These are phyloP conservation scores for Debaryomycetaceae sp. DNA, from an alignment of 1,139 yeast species.

Conservation along the genomic window DNA sequence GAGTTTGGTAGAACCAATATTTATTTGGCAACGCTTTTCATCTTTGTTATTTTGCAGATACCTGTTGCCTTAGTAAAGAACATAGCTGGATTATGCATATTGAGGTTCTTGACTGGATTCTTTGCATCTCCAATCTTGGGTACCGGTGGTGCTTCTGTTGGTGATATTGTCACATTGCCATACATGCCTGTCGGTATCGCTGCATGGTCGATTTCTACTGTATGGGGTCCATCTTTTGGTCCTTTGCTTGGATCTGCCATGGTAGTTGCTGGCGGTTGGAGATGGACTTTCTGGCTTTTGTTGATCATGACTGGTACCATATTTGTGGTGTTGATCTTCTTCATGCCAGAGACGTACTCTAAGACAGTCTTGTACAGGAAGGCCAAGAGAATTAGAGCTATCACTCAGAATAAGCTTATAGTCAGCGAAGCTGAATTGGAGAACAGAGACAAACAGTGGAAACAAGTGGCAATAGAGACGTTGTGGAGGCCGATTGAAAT, in stretches of 20 bases:
- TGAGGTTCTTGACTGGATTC: conserved; percentile 32
- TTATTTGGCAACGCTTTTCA: conserved; percentile 26
- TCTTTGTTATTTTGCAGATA: conserved; percentile 33
- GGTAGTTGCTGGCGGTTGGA: conserved; percentile 30
- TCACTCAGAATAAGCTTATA: conserved; percentile 40
- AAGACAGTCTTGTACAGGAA: conserved; percentile 43
- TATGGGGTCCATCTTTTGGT: conserved; percentile 32
- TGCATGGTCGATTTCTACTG: conserved; percentile 30
- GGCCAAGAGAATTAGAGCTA: conserved; percentile 44
- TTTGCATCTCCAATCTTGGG: conserved; percentile 36
- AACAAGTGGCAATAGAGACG: conserved; percentile 19
- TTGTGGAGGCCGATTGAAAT: conserved; percentile 33
- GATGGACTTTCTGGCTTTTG: conserved; percentile 46
- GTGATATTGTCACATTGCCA: conserved; percentile 24
- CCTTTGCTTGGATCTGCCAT: conserved; percentile 31
- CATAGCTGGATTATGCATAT: conserved; percentile 29
- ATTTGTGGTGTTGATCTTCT: conserved; percentile 26
- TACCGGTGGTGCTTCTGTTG: conserved; percentile 37
- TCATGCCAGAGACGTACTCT: conserved; percentile 52
- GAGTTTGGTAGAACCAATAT: conserved; percentile 52
- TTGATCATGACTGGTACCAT: conserved; percentile 33
- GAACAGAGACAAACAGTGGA: conserved; percentile 24
- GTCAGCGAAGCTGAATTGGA: conserved; percentile 43
- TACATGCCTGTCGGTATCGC: conserved; percentile 26
- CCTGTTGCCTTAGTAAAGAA: conserved; percentile 30